Conservation (phyloP, 352 stramenopile species). For the Phytophthora pluvialis region DNA sequence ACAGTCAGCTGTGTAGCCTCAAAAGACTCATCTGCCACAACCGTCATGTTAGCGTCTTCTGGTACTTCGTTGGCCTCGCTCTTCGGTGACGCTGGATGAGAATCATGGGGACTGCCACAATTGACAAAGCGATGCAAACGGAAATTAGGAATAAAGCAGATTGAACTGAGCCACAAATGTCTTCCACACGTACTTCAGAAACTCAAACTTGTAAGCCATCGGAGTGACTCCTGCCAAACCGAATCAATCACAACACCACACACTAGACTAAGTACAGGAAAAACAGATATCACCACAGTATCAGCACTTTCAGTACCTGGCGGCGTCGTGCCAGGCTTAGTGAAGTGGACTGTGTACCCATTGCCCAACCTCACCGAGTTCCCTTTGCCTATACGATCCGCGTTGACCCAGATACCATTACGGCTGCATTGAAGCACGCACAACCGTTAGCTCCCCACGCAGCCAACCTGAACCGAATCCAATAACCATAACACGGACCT, state of each 20-base stretch:
- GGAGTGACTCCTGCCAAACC: constrained; percentile 38
- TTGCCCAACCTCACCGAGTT: constrained; percentile 36
- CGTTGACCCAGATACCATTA: constrained; percentile 80
- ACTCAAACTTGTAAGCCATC: constrained; percentile 71
- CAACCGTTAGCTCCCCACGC: background rate
- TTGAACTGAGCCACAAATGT: background rate
- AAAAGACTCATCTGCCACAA: constrained; percentile 29
- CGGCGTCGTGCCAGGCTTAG: constrained; percentile 53
- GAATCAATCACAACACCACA: constrained; percentile 7
- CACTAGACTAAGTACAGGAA: background rate
- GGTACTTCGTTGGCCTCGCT: constrained; percentile 13
- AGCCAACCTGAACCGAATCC: background rate
- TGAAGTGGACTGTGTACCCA: constrained; percentile 76
- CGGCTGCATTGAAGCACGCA: constrained; percentile 36
- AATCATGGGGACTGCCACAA: constrained; percentile 4
- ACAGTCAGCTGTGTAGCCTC: constrained; percentile 26
- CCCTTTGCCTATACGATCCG: constrained; percentile 53
- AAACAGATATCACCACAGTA: background rate
- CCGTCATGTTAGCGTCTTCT: constrained; percentile 28
- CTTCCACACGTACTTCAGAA: constrained; percentile 48
- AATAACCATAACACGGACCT: constrained; percentile 44
- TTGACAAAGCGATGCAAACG: background rate
- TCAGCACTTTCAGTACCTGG: constrained; percentile 20
- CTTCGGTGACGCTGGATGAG: background rate
- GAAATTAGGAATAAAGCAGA: background rate